Base-by-base conservation (phyloP, 805 yeast species). In the Cyberlindnera euphorbiiphila region DNA sequence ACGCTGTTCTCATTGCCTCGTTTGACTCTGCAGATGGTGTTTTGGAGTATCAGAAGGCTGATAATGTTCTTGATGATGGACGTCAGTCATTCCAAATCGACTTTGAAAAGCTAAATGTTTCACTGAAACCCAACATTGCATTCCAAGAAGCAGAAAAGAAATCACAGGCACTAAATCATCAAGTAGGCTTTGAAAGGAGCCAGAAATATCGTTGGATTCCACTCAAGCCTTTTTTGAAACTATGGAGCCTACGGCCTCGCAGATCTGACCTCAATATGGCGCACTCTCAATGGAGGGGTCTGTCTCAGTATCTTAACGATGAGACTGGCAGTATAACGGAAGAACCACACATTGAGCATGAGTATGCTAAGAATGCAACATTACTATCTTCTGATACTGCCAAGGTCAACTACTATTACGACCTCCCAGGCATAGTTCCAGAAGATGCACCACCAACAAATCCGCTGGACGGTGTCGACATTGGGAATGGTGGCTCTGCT, bases 281-380 rank as follows among this genome's bases (percentile, higher is more conserved):
- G 3, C 31, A 41, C 11, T 25, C 40, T 3, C 46, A 36, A 23
- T 91, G 98, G 98, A 72, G 65, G 43, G 98, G 98, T 1, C 61
- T 91, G 18, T 65, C 76, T 11, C 70, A 93, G 25, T 91, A 89
- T 55, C 54, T 76, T n/a, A 68, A 68, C 9, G 60, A 56, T 6
- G 65, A 60, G 17, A 51, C 51, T 7, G 57, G 52, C 5, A 53
- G 59, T 2, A 43, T 50, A 6, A 51, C 68, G 40, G 67, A 63
- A 19, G 57, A 60, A 3, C 46, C 56, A 1, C 61, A 61, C 11
- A 66, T 64, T 11, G 68, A 65, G 15, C 72, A 76, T 19, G 96
- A 93, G 53, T 93, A 93, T 59, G 98, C 93, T 1, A 84, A 81
- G 57, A 82, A 74, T 45, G 75, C 93, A 7, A 74, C 76, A 32